A percentile compares a stretch with the other conserved stretches of the same genome.
phyloP scores from a whole-genome alignment of 108 stramenopile species.

The Epithemia pelagica region DNA sequence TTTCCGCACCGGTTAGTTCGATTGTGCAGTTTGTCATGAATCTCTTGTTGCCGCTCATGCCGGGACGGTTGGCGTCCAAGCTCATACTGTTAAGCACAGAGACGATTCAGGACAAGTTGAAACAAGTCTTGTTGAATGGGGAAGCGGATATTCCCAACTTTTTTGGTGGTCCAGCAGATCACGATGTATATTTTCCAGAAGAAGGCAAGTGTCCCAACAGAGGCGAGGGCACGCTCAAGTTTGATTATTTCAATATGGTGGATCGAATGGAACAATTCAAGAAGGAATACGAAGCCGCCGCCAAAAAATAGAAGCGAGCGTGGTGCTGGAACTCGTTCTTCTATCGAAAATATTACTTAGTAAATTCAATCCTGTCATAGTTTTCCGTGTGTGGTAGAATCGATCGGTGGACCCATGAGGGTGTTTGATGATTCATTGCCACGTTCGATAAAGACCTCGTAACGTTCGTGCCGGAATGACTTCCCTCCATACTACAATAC shows the following conservation, averaged over 20 bases:
- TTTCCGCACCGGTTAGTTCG: conserved; percentile 71
- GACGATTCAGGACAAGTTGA: conserved; percentile 40
- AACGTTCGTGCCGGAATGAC: too few species aligned
- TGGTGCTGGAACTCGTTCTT: too few species aligned
- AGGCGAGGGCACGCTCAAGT: conserved; percentile 77
- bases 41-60: conserved; percentile 80
- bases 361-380: too few species aligned
- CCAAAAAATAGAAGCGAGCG: too few species aligned
- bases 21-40: conserved; percentile 88
- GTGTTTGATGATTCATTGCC: too few species aligned
- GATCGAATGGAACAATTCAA: conserved; percentile 58
- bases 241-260: conserved; percentile 85
- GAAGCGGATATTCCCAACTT: conserved; percentile 83
- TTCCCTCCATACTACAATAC: too few species aligned
- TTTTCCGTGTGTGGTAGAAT: too few species aligned
- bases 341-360: too few species aligned
- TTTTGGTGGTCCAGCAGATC: conserved; percentile 67
- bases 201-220: conserved; percentile 58
- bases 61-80: conserved; percentile 71
- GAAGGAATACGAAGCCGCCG: conserved; percentile 27
- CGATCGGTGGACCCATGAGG: too few species aligned
- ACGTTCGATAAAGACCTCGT: too few species aligned
- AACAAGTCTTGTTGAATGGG: conserved; percentile 63
- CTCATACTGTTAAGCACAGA: conserved; percentile 57
- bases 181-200: conserved; percentile 76